Conservation (phyloP, 441 rosid species). For the Codiaeum variegatum region DNA sequence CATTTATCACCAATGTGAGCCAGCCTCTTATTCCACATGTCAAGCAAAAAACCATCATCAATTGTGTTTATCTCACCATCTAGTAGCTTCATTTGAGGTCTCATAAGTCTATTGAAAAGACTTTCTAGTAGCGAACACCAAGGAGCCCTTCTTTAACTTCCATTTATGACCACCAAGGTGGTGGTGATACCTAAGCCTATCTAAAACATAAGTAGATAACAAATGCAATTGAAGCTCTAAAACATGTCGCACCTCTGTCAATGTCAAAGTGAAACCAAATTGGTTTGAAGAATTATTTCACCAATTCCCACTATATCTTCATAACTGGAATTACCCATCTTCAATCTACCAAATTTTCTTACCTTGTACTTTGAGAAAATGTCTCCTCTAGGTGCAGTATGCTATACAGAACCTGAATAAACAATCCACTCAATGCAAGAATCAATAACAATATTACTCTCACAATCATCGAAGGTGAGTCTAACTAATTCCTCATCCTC, state of each 20-base stretch:
- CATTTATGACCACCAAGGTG: neutral
- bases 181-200: too few relatives aligned
- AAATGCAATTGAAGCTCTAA: neutral
- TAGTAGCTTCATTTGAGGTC: neutral
- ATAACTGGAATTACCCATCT: too few relatives aligned
- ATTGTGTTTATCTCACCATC: neutral
- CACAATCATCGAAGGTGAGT: neutral
- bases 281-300: neutral
- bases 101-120: too few relatives aligned
- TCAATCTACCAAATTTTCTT: too few relatives aligned
- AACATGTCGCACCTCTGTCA: neutral
- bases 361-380: too few relatives aligned
- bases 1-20: too few relatives aligned
- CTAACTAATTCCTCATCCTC: too few relatives aligned
- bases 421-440: too few relatives aligned
- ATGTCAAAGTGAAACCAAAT: neutral
- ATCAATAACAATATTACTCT: neutral
- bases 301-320: neutral
- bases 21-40: constrained; percentile 16
- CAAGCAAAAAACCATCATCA: neutral
- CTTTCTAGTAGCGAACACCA: neutral
- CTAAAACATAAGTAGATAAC: neutral
- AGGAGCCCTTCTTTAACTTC: neutral
- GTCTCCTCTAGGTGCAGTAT: too few relatives aligned
- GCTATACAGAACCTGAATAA: too few relatives aligned